Percentiles rank a stretch among this genome's conserved stretches.
Conservation (phyloP, 2,329 filamentous ascomycete genomes). For the Aotearoamyces nothofagi region DNA sequence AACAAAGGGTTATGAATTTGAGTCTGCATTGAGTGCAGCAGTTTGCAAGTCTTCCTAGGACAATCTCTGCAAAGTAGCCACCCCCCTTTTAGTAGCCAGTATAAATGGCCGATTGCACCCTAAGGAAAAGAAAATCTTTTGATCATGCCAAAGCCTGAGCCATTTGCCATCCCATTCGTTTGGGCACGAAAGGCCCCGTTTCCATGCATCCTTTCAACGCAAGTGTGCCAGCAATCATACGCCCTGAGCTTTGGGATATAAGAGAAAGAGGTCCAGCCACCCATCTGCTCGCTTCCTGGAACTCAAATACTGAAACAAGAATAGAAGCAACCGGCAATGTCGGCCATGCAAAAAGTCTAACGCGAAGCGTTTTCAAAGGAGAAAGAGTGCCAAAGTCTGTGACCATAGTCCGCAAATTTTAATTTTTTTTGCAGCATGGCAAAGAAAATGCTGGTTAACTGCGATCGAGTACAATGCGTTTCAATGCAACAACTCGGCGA, state of each 20-base stretch:
- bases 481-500: too few species aligned
- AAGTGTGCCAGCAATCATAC: conserved; percentile 17
- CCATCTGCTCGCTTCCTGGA: conserved; percentile 15
- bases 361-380: conserved; percentile 14
- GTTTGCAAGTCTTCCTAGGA: conserved; percentile 17
- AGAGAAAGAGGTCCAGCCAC: conserved; percentile 19
- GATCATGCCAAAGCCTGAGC: conserved; percentile 15
- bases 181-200: conserved; percentile 9
- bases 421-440: too few species aligned
- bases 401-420: too few species aligned
- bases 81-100: conserved; percentile 14
- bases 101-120: conserved; percentile 10
- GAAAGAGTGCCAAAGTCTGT: too few species aligned
- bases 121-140: conserved; percentile 19
- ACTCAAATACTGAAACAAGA: conserved; percentile 18
- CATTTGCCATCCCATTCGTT: conserved; percentile 3
- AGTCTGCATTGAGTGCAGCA: conserved; percentile 15
- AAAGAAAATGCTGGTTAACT: too few species aligned
- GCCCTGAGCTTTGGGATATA: conserved; percentile 19
- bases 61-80: conserved; percentile 17
- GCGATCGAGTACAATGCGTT: too few species aligned
- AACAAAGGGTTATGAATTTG: too few species aligned
- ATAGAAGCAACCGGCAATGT: conserved; percentile 17
- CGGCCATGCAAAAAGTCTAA: conserved; percentile 17
- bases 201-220: conserved; percentile 19